Base-by-base conservation (phyloP, 768 basidiomycete genomes). In the Leccinum boreale region DNA sequence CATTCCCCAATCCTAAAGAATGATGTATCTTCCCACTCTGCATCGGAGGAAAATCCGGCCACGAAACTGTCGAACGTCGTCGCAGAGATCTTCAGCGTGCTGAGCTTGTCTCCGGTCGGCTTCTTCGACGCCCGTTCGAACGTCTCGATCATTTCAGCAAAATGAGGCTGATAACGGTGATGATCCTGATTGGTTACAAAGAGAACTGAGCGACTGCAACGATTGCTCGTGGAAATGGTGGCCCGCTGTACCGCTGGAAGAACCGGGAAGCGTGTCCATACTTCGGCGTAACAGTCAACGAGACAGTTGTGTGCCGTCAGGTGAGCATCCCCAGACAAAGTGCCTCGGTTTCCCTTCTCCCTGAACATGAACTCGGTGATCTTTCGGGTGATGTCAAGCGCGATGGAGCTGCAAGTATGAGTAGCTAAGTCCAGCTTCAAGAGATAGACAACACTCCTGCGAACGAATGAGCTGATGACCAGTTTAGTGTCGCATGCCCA, bases 211-310 rank as follows among this genome's bases (percentile, higher is more conserved):
- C 73, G 76, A 11, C 61, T 63, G 24, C 52, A 63, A 17, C 76
- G 71, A 28, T 67, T 59, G 17, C 50, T 61, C 0, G 74, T 74
- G 1, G 74, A 74, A 51, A 79, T 72, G 1, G 77, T 79, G 8
- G 75, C 70, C 4, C 80, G 74, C 39, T 75, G 74, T 24, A 85
- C 73, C 0, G 82, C 82, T 2, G 83, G 74, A 5, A 82, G 66
- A 8, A 85, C 83, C 0, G 84, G 84, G 58, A 83, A 85, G 15
- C 83, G 78, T 8, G 77, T 82, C 84, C 84, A 85, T 23, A 83
- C 78, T 10, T 84, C 83, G 0, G 75, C 70, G 51, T 82, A 78
- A 59, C 82, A 84, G 57, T 84, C 81, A 45, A 86, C 64, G 28
- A 86, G 57, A 44, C 70, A 77, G 58, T 84, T 85, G 62, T 84